These are phyloP conservation scores for Mortierella sp. DNA, from an alignment of 371 early-diverging fungal genomes.

Conservation along the genomic window DNA sequence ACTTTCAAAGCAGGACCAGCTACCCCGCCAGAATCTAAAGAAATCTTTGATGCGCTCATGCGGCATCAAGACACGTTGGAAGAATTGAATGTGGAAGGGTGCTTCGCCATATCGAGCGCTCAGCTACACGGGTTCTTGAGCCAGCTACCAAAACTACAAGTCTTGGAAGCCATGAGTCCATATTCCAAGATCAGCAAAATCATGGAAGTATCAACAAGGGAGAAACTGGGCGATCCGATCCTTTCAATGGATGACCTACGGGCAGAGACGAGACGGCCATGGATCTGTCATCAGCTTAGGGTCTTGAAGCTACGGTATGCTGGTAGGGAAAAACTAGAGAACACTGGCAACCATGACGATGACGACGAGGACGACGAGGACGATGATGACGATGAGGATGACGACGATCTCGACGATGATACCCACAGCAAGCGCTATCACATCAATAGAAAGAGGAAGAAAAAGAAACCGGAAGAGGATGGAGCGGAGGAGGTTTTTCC, in stretches of 20 bases:
- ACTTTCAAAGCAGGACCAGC: background rate
- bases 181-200: background rate
- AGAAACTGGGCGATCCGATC: constrained; percentile 3
- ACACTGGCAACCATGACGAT: background rate
- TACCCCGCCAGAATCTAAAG: background rate
- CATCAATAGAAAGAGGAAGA: no score
- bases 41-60: background rate
- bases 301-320: constrained; percentile 11
- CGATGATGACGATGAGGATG: background rate
- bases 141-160: constrained; percentile 5
- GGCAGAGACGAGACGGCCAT: background rate
- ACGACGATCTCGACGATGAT: background rate
- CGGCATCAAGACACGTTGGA: constrained; percentile 9
- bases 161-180: constrained; percentile 8
- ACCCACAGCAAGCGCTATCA: no score
- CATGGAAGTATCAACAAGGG: background rate
- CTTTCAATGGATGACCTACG: background rate
- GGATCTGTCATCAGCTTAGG: constrained; percentile 7
- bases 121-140: constrained; percentile 3
- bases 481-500: constrained; percentile 1
- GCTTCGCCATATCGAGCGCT: background rate
- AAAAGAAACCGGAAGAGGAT: no score
- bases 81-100: constrained; percentile 2
- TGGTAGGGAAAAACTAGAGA: background rate
- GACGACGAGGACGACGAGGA: background rate